These are phyloP conservation scores for Pythium volutum DNA, from an alignment of 352 stramenopile species.

Conservation along the genomic window DNA sequence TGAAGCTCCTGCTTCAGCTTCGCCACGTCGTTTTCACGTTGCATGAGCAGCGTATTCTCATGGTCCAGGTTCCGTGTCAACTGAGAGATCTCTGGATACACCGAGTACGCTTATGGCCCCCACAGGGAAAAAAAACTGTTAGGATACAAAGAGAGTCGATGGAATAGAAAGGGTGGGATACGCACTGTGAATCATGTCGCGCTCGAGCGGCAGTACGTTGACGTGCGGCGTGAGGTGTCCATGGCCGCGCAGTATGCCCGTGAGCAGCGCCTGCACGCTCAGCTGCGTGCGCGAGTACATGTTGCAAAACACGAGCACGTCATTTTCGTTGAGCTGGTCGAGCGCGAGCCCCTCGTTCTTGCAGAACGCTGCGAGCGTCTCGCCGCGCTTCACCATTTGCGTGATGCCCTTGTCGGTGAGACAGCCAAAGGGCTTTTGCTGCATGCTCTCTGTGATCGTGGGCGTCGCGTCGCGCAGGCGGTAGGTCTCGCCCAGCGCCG, in stretches of 20 bases:
- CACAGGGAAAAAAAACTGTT: not conserved
- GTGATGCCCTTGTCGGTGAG: slow-evolving; percentile 59
- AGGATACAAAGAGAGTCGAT: no score
- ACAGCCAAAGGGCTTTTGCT: slow-evolving; percentile 65
- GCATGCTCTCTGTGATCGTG: slow-evolving; percentile 27
- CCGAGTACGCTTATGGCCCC: slow-evolving; percentile 65
- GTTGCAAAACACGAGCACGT: slow-evolving; percentile 68
- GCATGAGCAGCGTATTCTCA: slow-evolving; percentile 45
- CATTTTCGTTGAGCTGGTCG: slow-evolving; percentile 26
- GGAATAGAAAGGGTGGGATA: no score
- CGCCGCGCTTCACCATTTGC: slow-evolving; percentile 56
- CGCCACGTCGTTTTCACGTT: slow-evolving; percentile 52
- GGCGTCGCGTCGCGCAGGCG: slow-evolving; percentile 21
- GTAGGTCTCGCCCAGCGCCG: slow-evolving; percentile 34
- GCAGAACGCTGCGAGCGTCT: slow-evolving; percentile 36
- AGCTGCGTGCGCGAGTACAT: slow-evolving; percentile 76
- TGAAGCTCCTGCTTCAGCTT: slow-evolving; percentile 51
- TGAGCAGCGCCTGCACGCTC: slow-evolving; percentile 65
- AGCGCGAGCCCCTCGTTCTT: slow-evolving; percentile 39
- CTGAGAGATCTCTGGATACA: slow-evolving; percentile 58
- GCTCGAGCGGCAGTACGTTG: slow-evolving; percentile 53
- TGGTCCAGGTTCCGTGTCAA: slow-evolving; percentile 51
- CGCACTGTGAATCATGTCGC: slow-evolving; percentile 83
- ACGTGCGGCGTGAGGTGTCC: slow-evolving; percentile 36
- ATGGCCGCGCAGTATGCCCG: slow-evolving; percentile 39